Evolutionary conservation across 129 eudicot species (phyloP), one percentile per base, ranked within the genome.

Genomic region (Artemisia argyi): DNA sequence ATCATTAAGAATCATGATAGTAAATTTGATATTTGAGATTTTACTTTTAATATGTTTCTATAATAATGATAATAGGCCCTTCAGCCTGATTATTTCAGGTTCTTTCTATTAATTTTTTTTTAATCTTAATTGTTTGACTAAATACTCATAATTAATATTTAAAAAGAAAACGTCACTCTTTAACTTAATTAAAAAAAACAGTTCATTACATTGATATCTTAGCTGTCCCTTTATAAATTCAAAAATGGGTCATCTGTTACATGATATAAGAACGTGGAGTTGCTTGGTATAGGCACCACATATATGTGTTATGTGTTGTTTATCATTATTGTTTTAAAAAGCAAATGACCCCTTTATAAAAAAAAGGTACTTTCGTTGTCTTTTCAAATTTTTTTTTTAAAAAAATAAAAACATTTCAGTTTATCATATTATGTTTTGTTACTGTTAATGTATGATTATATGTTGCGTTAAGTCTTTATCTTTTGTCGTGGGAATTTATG

Each of bases 221-320:
- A 74, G 84, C 84, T 80, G 84, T 80, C 84, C 58, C 8, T 74
- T 73, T 68, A 17, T 53, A 53, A 71, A 61, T 49, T 79, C 35
- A 18, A 28, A 60, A 11, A n/a, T 51, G 24, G 63, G 46, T 13
- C 42, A 54, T 65, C 69, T 65, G 55, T 73, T 62, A 55, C 42
- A 61, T 35, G 51, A 24, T 19, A 55, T 65, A 52, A 7, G 53
- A 42, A 68, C 67, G 68, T 72, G 78, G 73, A 72, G 30, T 72
- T 65, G 68, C 61, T 30, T 72, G 73, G 52, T 16, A 60, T 49
- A 68, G 19, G 49, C 73, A 71, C 20, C 28, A 59, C 53, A 69
- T 61, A 19, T 60, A 53, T 71, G 24, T 15, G 19, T 17, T 14
- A 52, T 52, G 17, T 22, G 66, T 63, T 78, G 42, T 51, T 68